These are phyloP conservation scores for Isoetes taiwanensis DNA, from an alignment of 75 land plant species.

Conservation along the genomic window DNA sequence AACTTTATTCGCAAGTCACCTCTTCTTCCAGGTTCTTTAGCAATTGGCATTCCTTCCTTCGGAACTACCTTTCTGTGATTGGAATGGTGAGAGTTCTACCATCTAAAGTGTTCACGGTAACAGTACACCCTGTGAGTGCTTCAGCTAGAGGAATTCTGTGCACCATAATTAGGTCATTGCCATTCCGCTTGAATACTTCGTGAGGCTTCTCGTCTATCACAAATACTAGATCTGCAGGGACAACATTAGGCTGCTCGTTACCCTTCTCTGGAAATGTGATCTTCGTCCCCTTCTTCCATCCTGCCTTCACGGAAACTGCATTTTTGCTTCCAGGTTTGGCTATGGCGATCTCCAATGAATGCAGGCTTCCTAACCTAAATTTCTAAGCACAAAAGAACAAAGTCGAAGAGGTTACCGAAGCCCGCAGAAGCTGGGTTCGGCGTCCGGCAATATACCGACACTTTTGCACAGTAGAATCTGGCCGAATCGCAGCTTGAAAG, in stretches of 20 bases:
- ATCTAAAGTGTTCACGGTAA: conserved; percentile 6
- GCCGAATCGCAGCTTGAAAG: too few species aligned
- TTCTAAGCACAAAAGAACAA: too few species aligned
- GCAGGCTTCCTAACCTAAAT: too few species aligned
- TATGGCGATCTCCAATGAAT: too few species aligned
- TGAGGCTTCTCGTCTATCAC: conserved; percentile 8
- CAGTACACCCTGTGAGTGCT: neutral
- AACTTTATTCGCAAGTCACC: neutral
- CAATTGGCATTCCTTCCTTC: conserved; percentile 1
- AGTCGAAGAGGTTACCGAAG: too few species aligned
- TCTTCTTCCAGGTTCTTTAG: conserved; percentile 3
- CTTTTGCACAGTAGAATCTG: too few species aligned
- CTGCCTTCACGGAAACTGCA: conserved; percentile 8
- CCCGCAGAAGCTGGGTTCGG: too few species aligned
- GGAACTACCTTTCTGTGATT: conserved; percentile 3
- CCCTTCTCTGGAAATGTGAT: conserved; percentile 6
- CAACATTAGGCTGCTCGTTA: neutral
- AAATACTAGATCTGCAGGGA: neutral
- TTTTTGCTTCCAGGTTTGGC: too few species aligned
- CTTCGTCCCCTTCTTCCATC: conserved; percentile 4
- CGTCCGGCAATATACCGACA: too few species aligned
- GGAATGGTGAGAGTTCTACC: conserved; percentile 1
- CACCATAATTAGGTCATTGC: neutral
- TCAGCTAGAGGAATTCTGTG: neutral
- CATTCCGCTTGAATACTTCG: neutral